Percentiles rank a stretch among this genome's conserved stretches.
Conservation (phyloP, 768 basidiomycete genomes). For the Mrakia frigida region DNA sequence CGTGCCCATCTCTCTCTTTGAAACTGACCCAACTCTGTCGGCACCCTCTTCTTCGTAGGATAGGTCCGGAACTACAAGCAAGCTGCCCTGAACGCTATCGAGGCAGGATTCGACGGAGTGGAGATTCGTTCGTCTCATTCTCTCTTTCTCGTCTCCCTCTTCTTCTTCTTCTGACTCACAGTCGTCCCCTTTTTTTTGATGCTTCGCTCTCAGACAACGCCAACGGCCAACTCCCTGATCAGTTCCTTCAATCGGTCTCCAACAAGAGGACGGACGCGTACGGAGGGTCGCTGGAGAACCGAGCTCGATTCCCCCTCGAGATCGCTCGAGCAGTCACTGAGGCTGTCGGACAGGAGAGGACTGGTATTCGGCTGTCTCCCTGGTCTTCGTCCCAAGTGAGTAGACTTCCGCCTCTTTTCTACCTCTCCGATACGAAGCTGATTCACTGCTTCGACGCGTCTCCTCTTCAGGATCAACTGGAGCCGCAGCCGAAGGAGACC, state of each 20-base stretch:
- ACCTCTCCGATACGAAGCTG: neutral
- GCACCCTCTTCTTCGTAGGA: too few species aligned
- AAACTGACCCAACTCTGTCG: too few species aligned
- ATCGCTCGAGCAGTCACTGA: constrained; percentile 52
- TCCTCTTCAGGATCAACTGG: constrained; percentile 32
- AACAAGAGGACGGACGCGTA: constrained; percentile 62
- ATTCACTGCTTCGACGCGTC: too few species aligned
- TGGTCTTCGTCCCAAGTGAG: constrained; percentile 51
- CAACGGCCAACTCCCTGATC: constrained; percentile 25
- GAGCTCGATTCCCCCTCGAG: constrained; percentile 57
- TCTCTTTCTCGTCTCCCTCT: neutral
- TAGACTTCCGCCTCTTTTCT: neutral
- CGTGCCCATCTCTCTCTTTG: too few species aligned
- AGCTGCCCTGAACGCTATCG: constrained; percentile 52
- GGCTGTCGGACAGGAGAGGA: constrained; percentile 55
- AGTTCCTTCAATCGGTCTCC: constrained; percentile 53
- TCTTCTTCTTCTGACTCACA: neutral
- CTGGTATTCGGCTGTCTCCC: constrained; percentile 57
- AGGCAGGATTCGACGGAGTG: constrained; percentile 57
- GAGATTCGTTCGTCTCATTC: constrained; percentile 41
- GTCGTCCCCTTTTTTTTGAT: neutral
- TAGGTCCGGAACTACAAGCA: constrained; percentile 42
- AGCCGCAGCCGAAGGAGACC: constrained; percentile 34
- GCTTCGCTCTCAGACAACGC: neutral
- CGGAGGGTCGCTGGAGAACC: constrained; percentile 61